phyloP scores from a whole-genome alignment of 1,284 basidiomycete genomes.

The Caloboletus inedulis region DNA sequence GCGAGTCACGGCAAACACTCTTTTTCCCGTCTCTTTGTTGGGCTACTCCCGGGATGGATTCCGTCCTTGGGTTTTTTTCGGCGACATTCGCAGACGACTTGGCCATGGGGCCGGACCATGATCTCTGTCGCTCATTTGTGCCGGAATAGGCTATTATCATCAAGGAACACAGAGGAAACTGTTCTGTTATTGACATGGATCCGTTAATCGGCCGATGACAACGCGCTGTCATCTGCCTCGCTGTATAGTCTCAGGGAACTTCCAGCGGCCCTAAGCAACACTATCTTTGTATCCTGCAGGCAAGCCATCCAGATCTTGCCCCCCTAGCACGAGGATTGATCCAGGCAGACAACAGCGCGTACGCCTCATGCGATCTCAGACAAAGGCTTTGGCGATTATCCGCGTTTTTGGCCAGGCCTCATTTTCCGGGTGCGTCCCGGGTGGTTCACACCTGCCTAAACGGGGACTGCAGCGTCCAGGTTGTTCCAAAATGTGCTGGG shows the following conservation, averaged over 20 bases:
- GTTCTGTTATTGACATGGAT: neutral
- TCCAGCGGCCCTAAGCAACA: constrained; percentile 1
- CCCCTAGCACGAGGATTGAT: constrained; percentile 6
- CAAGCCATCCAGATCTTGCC: neutral
- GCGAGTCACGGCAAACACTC: neutral
- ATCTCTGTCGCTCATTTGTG: neutral
- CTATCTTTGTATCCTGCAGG: neutral
- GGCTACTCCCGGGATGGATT: neutral
- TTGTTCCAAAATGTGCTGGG: neutral
- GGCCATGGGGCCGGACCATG: neutral
- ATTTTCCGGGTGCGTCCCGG: neutral
- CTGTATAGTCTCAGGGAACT: neutral
- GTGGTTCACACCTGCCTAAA: constrained; percentile 2
- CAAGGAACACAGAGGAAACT: neutral
- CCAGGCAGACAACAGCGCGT: neutral
- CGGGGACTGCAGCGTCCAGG: neutral
- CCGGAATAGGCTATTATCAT: neutral
- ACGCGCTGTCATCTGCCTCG: neutral
- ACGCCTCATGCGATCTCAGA: constrained; percentile 8
- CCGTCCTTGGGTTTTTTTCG: neutral
- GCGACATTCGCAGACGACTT: neutral
- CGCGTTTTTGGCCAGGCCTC: neutral
- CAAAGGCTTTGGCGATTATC: neutral
- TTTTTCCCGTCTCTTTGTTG: neutral
- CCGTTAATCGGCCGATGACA: constrained; percentile 1